phyloP scores from a whole-genome alignment of 2,329 filamentous ascomycete genomes.

The Ophiostoma sp. region DNA sequence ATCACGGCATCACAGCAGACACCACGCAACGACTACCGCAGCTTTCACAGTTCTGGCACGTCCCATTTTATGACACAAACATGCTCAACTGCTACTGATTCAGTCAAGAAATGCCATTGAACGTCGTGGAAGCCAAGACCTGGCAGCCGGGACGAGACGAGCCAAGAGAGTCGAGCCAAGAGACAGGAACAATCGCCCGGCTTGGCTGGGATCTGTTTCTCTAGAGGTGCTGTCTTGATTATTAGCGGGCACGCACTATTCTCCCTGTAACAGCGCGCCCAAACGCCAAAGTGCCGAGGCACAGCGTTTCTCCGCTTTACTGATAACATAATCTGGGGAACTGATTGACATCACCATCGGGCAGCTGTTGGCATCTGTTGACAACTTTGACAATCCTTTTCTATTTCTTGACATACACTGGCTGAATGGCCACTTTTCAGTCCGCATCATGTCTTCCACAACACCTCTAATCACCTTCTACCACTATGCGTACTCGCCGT shows the following conservation, averaged over 20 bases:
- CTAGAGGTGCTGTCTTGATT: not conserved
- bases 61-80: not conserved
- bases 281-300: not conserved
- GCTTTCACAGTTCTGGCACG: too few relatives aligned
- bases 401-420: not conserved
- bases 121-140: not conserved
- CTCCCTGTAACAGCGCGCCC: too few relatives aligned
- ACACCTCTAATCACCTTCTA: constrained; percentile 52
- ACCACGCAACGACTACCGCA: too few relatives aligned
- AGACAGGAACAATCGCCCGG: not conserved
- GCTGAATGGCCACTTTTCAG: not conserved
- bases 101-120: not conserved
- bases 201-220: not conserved
- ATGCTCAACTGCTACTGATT: not conserved
- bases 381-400: too few relatives aligned
- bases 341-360: not conserved
- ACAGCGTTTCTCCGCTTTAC: constrained; percentile 5
- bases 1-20: too few relatives aligned
- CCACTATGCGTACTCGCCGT: constrained; percentile 62
- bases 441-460: constrained; percentile 18
- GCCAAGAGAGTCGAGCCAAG: constrained; percentile 4
- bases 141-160: not conserved
- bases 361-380: not conserved
- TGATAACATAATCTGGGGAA: constrained; percentile 8
- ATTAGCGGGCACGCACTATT: not conserved